Evolutionary conservation across 139 green algal genomes (phyloP).

Genomic region (Closterium sp.): DNA sequence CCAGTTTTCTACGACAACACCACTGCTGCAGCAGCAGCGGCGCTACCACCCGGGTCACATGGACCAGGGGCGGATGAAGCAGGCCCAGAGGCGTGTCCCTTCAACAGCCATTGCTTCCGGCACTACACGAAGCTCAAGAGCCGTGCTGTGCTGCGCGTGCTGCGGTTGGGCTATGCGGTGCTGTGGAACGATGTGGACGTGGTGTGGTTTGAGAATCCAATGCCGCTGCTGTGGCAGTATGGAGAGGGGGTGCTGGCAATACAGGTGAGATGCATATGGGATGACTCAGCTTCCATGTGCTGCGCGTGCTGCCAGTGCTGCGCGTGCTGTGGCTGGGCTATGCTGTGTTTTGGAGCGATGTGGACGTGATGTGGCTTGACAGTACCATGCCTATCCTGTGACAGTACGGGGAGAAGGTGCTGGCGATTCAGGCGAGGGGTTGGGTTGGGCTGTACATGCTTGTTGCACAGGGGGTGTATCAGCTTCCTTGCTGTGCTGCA

Average conservation of each 20-base stretch:
- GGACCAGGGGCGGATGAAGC: too few species aligned
- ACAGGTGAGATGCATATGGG: not conserved
- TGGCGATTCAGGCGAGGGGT: too few species aligned
- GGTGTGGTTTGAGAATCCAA: conserved; percentile 15
- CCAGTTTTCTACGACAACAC: not conserved
- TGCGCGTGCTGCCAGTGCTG: not conserved
- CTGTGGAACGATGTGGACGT: conserved; percentile 37
- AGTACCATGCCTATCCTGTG: not conserved
- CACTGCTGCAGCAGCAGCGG: too few species aligned
- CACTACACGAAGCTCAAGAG: conserved; percentile 25
- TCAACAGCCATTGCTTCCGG: conserved; percentile 16
- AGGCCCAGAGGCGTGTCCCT: not conserved
- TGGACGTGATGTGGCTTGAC: conserved; percentile 13
- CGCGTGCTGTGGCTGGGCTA: conserved; percentile 17
- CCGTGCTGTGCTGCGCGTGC: conserved; percentile 15
- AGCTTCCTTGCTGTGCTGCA: too few species aligned
- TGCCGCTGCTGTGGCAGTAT: not conserved
- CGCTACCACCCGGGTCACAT: too few species aligned
- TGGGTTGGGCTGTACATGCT: too few species aligned
- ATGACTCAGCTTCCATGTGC: too few species aligned
- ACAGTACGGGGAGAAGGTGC: not conserved
- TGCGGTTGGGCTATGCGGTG: conserved; percentile 25
- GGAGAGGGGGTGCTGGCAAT: not conserved
- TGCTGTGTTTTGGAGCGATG: conserved; percentile 18
- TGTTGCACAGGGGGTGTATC: too few species aligned